Base-by-base conservation (phyloP, 129 eudicot species). In the Silybum marianum region DNA sequence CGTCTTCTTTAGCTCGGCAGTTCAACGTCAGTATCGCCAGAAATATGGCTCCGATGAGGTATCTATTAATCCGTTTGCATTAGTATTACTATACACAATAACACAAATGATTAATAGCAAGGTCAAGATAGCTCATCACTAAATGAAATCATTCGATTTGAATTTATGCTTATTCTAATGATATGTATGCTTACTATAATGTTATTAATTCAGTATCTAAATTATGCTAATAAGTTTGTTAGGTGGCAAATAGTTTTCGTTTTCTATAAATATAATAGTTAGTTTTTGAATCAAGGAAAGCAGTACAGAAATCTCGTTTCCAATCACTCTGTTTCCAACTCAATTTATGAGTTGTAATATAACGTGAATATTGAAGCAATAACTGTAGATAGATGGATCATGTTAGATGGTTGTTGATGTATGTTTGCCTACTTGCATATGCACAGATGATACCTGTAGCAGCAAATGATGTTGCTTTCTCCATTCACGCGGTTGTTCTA, bases 381-480 rank as follows among this genome's bases (percentile, higher is more conserved):
- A 66, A 78, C 65, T 69, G 65, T 9, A 16, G 42, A 32, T 77
- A 58, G 71, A 21, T n/a, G 66, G 66, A 58, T 58, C 66, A 10
- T 58, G 19, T 30, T 28, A 32, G 63, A 11, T 44, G 65, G 63
- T 19, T 44, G 65, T 67, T 66, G 28, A 82, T 48, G 76, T 34
- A 69, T 82, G 39, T 76, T 51, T 24, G 22, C 24, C 38, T 77
- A 44, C 19, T 60, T 86, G 89, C 73, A n/a, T 77, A 62, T 71
- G 72, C 75, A 58, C 93, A 95, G 99, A 83, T 95, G 95, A 96
- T 96, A 87, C 99, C 99, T 18, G 99, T 96, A 22, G 98, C 97
- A 48, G 95, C 93, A 63, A 96, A 96, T 79, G 99, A 96, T 87
- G 99, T 96, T 40, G 99, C 99, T 68, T 96, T 96, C 89, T 96